These are phyloP conservation scores for Podosphaera leucotricha DNA, from an alignment of 2,329 filamentous ascomycete genomes.

Conservation along the genomic window DNA sequence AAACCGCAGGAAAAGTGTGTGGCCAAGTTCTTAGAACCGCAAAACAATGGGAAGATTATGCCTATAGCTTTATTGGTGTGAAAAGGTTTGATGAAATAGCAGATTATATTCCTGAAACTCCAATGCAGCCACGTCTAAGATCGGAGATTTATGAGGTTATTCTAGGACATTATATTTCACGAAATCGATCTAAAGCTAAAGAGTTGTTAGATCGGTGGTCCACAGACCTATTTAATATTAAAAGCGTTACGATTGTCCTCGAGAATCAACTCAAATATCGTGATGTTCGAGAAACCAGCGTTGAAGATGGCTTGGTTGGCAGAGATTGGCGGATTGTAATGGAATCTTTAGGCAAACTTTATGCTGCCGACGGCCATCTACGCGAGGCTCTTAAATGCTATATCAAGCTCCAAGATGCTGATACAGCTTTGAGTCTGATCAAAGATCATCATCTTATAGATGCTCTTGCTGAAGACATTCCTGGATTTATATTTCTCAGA, in stretches of 20 bases:
- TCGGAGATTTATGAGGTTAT: conserved; percentile 72
- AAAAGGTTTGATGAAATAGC: conserved; percentile 79
- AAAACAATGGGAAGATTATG: conserved; percentile 83
- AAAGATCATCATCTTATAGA: conserved; percentile 76
- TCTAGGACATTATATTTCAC: conserved; percentile 66
- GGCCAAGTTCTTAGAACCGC: conserved; percentile 62
- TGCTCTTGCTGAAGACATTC: conserved; percentile 70
- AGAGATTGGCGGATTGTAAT: conserved; percentile 79
- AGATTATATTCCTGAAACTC: conserved; percentile 52
- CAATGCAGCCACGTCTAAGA: conserved; percentile 57
- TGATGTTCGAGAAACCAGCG: conserved; percentile 50
- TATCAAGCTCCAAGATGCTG: conserved; percentile 76
- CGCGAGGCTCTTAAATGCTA: conserved; percentile 73
- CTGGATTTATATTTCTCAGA: conserved; percentile 68
- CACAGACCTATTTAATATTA: conserved; percentile 59
- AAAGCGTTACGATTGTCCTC: conserved; percentile 51
- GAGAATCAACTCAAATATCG: conserved; percentile 61
- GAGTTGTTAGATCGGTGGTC: conserved; percentile 68
- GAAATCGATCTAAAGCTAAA: conserved; percentile 50
- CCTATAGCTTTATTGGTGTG: conserved; percentile 71
- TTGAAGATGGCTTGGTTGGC: conserved; percentile 48
- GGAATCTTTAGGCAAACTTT: conserved; percentile 63
- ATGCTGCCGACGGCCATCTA: conserved; percentile 58
- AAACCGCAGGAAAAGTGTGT: conserved; percentile 52
- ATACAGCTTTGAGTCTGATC: conserved; percentile 69